A percentile compares a stretch with the other conserved stretches of the same genome.
Evolutionary conservation across 2,329 filamentous ascomycete genomes (phyloP).

Genomic region (Ceratocystis lukuohia): DNA sequence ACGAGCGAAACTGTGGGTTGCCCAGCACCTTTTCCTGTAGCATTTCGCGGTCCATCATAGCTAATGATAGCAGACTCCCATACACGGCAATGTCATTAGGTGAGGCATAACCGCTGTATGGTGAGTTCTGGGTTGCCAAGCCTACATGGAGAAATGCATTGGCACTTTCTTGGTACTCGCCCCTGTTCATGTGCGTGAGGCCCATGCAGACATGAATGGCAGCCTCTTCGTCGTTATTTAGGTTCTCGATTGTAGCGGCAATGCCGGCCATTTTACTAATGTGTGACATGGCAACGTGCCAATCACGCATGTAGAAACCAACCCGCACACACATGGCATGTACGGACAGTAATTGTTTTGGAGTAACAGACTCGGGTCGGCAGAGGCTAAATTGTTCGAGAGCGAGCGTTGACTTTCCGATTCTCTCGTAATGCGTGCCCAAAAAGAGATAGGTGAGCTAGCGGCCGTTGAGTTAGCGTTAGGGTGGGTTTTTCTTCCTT

Average conservation of each 20-base stretch:
- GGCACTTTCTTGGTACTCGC: slow-evolving; percentile 33
- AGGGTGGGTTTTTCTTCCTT: background rate
- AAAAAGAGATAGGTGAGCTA: slow-evolving; percentile 60
- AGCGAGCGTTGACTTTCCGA: slow-evolving; percentile 59
- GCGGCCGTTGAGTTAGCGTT: background rate
- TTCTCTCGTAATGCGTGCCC: slow-evolving; percentile 66
- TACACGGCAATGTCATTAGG: slow-evolving; percentile 87
- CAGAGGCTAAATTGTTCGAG: slow-evolving; percentile 71
- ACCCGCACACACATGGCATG: slow-evolving; percentile 65
- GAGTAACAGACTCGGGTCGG: slow-evolving; percentile 77
- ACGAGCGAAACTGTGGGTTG: slow-evolving; percentile 66
- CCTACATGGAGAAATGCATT: slow-evolving; percentile 28
- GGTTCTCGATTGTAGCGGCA: slow-evolving; percentile 21
- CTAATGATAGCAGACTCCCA: slow-evolving; percentile 77
- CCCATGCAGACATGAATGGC: slow-evolving; percentile 27
- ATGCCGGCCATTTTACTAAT: slow-evolving; percentile 47
- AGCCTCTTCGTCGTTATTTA: slow-evolving; percentile 27
- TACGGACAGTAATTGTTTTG: slow-evolving; percentile 73
- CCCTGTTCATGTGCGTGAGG: slow-evolving; percentile 44
- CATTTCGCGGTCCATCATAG: slow-evolving; percentile 69
- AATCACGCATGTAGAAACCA: slow-evolving; percentile 63
- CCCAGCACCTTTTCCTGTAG: slow-evolving; percentile 67
- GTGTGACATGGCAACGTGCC: slow-evolving; percentile 50
- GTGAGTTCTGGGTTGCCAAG: slow-evolving; percentile 46
- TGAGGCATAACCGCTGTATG: slow-evolving; percentile 59